Evolutionary conservation across 2,329 filamentous ascomycete genomes (phyloP).

Genomic region (Alternaria ventricosa): DNA sequence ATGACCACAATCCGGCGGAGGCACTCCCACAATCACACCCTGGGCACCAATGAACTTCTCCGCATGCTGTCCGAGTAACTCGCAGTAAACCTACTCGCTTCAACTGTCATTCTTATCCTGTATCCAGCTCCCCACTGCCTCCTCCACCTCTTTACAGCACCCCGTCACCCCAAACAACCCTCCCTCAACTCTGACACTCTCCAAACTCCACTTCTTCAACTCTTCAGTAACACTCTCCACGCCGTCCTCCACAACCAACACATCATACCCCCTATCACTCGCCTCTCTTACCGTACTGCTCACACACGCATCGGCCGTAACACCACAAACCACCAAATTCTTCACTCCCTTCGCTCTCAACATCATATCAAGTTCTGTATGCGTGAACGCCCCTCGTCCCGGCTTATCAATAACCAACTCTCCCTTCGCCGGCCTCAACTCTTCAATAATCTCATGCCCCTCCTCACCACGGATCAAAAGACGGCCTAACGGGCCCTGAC

Average conservation of each 20-base stretch:
- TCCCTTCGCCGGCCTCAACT: slow-evolving; percentile 56
- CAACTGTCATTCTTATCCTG: not conserved
- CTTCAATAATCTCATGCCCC: slow-evolving; percentile 64
- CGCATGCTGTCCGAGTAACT: not conserved
- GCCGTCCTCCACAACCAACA: slow-evolving; percentile 60
- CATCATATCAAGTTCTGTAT: slow-evolving; percentile 62
- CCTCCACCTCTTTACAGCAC: slow-evolving; percentile 25
- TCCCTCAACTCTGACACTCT: slow-evolving; percentile 35
- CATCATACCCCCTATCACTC: slow-evolving; percentile 63
- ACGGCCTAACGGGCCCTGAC: slow-evolving; percentile 62
- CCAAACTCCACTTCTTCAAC: slow-evolving; percentile 38
- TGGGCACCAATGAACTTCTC: not conserved
- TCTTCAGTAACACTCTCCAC: slow-evolving; percentile 40
- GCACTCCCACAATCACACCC: not conserved
- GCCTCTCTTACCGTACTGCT: slow-evolving; percentile 63
- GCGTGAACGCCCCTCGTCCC: slow-evolving; percentile 59
- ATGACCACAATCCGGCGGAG: not conserved
- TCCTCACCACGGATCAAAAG: slow-evolving; percentile 64
- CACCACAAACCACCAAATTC: slow-evolving; percentile 61
- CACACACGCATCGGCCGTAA: slow-evolving; percentile 64
- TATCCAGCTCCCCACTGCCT: slow-evolving; percentile 34
- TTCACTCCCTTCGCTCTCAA: slow-evolving; percentile 59
- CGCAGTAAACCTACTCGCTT: not conserved
- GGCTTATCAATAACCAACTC: slow-evolving; percentile 64
- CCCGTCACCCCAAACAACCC: slow-evolving; percentile 39